Percentiles rank a stretch among this genome's conserved stretches.
phyloP scores from a whole-genome alignment of 169 alveolate species.

The Plasmodium berghei region DNA sequence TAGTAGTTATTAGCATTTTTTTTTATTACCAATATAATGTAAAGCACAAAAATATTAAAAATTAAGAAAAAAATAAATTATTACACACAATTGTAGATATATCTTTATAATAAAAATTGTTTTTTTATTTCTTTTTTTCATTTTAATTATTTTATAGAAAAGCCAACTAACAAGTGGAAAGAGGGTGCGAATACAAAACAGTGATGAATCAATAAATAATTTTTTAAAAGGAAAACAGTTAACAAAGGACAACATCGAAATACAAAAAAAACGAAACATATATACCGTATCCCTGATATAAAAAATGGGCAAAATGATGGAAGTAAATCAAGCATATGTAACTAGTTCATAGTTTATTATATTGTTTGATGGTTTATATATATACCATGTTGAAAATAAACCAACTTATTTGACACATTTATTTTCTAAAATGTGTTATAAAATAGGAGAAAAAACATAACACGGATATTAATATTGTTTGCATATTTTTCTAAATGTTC shows the following conservation, averaged over 20 bases:
- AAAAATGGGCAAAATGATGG: not conserved
- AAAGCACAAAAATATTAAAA: not conserved
- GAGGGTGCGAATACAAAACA: conserved; percentile 37
- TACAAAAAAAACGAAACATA: conserved; percentile 25
- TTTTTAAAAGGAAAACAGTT: conserved; percentile 48
- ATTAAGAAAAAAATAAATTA: not conserved
- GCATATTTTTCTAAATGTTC: no score
- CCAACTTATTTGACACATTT: no score
- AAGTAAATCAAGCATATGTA: not conserved
- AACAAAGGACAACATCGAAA: conserved; percentile 22
- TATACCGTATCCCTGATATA: conserved; percentile 41
- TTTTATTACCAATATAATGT: conserved; percentile 52
- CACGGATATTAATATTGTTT: no score
- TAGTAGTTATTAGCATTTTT: conserved; percentile 46
- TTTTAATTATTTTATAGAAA: conserved; percentile 13
- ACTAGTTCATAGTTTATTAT: not conserved
- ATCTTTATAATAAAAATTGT: no score
- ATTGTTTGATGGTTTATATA: no score
- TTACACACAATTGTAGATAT: no score
- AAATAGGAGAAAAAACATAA: no score
- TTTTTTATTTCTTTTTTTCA: not conserved
- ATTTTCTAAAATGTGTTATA: no score
- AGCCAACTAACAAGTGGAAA: conserved; percentile 24
- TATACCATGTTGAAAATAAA: no score
- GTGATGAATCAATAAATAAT: conserved; percentile 55